phyloP scores from a whole-genome alignment of 2,329 filamentous ascomycete species.

The Xylariaceae sp. region DNA sequence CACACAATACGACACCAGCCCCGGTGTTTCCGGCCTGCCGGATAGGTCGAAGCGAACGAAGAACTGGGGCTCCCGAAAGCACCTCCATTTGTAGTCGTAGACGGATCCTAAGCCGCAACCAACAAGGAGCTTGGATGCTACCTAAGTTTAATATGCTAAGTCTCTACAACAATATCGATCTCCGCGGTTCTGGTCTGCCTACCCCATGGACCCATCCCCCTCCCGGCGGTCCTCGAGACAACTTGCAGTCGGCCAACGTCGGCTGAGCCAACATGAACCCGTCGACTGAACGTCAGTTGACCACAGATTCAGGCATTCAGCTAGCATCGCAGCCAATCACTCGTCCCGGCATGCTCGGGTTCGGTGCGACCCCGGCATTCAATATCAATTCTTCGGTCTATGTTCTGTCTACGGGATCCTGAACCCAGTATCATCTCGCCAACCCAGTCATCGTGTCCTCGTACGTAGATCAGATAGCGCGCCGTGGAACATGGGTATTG shows the following conservation, averaged over 20 bases:
- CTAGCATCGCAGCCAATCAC: slow-evolving; percentile 6
- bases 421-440: slow-evolving; percentile 2
- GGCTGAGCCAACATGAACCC: background rate
- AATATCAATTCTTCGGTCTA: background rate
- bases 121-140: background rate
- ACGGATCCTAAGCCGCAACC: background rate
- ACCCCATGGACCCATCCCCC: slow-evolving; percentile 7
- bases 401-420: background rate
- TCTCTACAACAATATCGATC: background rate
- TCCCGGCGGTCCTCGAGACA: slow-evolving; percentile 6
- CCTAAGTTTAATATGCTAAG: slow-evolving; percentile 3
- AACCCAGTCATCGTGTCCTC: slow-evolving; percentile 1
- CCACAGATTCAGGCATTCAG: slow-evolving; percentile 4
- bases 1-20: background rate
- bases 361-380: slow-evolving; percentile 5
- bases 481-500: slow-evolving; percentile 4
- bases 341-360: background rate
- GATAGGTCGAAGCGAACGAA: slow-evolving; percentile 17
- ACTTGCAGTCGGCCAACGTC: slow-evolving; percentile 12
- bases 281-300: slow-evolving; percentile 6
- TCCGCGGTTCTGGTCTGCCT: slow-evolving; percentile 9
- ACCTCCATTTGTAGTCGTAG: background rate
- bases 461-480: background rate
- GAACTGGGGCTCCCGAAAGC: slow-evolving; percentile 13
- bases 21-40: slow-evolving; percentile 10